Conservation (phyloP, 2,329 filamentous ascomycete species). For the Diaporthe destruens region DNA sequence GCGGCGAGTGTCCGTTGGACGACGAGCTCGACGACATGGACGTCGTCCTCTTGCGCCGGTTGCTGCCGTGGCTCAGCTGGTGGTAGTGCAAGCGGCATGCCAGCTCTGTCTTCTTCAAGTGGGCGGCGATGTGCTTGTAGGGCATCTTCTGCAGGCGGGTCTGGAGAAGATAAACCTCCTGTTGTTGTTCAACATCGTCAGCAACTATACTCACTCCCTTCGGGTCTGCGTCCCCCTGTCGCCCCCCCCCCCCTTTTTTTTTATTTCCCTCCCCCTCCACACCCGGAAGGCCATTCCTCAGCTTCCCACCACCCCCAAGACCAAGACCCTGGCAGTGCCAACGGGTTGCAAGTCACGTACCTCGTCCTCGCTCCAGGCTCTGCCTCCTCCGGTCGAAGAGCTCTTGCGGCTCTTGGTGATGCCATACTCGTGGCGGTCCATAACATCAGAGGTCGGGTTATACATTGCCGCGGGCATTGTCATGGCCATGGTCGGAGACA, state of each 20-base stretch:
- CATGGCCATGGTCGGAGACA: constrained; percentile 66
- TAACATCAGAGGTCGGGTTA: constrained; percentile 64
- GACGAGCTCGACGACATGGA: constrained; percentile 78
- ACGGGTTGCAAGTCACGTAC: constrained; percentile 58
- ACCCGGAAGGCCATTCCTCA: background rate
- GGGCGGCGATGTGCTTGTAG: constrained; percentile 89
- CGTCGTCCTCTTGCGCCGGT: constrained; percentile 80
- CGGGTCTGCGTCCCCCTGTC: too few species aligned
- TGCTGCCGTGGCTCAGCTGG: constrained; percentile 85
- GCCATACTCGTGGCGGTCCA: constrained; percentile 70
- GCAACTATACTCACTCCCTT: background rate
- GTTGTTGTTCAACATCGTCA: constrained; percentile 12
- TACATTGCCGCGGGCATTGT: constrained; percentile 60
- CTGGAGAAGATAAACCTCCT: constrained; percentile 88
- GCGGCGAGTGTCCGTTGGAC: constrained; percentile 62
- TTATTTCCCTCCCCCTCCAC: too few species aligned
- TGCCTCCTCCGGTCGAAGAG: constrained; percentile 78
- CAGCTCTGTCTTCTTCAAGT: constrained; percentile 88
- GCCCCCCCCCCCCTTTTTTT: background rate
- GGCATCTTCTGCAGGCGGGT: constrained; percentile 90
- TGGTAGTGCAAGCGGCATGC: constrained; percentile 91
- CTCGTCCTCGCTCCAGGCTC: constrained; percentile 90
- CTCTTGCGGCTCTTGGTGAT: constrained; percentile 76
- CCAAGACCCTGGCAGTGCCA: background rate
- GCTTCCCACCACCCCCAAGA: background rate